Conservation (phyloP, 2,329 filamentous ascomycete species). For the Incumbomyces delicatus region DNA sequence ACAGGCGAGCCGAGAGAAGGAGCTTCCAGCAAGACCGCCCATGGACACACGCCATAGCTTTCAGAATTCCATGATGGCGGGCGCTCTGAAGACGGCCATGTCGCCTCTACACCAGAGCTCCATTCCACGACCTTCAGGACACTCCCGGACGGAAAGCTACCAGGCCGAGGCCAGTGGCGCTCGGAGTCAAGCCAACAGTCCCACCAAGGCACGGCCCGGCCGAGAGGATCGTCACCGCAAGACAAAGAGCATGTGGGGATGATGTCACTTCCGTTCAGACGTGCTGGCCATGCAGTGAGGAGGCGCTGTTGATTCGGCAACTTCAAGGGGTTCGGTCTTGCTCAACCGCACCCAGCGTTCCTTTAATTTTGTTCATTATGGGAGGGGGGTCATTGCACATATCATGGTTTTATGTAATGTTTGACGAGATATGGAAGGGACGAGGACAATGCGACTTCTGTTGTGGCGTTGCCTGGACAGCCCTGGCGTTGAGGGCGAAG, state of each 20-base stretch:
- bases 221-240: constrained; percentile 17
- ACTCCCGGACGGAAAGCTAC: constrained; percentile 21
- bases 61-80: constrained; percentile 4
- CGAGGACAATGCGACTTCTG: too few species aligned
- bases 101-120: not conserved
- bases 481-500: too few species aligned
- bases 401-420: too few species aligned
- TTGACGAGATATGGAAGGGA: too few species aligned
- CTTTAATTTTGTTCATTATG: too few species aligned
- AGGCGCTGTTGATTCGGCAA: too few species aligned
- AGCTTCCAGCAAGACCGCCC: not conserved
- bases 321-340: too few species aligned
- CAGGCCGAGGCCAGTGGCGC: constrained; percentile 10
- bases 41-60: constrained; percentile 10
- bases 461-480: too few species aligned
- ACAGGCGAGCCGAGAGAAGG: constrained; percentile 3
- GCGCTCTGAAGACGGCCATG: not conserved
- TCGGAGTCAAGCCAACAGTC: constrained; percentile 18
- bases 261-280: not conserved
- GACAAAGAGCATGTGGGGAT: constrained; percentile 18
- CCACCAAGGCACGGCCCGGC: constrained; percentile 6
- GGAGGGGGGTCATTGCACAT: too few species aligned
- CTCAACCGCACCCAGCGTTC: too few species aligned
- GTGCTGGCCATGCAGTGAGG: too few species aligned
- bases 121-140: constrained; percentile 11